Base-by-base conservation (phyloP, 1,139 yeast genomes). In the Saccharomyces uvarum region DNA sequence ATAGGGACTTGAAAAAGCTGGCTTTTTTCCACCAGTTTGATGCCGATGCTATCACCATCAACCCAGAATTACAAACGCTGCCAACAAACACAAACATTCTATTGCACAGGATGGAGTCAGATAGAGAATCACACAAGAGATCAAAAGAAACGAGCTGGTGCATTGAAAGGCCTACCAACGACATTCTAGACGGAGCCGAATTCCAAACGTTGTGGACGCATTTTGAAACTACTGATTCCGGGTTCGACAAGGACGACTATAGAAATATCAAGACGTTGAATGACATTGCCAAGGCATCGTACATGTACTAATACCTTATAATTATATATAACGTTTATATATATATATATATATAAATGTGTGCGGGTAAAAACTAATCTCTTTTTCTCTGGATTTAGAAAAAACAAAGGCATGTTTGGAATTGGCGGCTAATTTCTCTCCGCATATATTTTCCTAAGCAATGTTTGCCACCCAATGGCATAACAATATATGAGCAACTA, bases 111-210 rank as follows among this genome's bases (percentile, higher is more conserved):
- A 70, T 69, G 65, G 71, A 68, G 49, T 61, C 58, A 51, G 70
- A 69, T 33, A 61, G 71, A n/a, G 71, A 67, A 49, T 63, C 66
- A 48, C 70, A 68, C 52, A 68, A 67, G 53, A 62, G 68, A 50
- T 61, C 66, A 19, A 70, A 70, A 53, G 73, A 70, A 48, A 67
- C 67, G 47, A 61, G 59, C 14, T 69, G 69, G 67, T 61, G 65
- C 28, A 63, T 64, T 13, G 65, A 60, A 48, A 60, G 63, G 48
- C 53, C 51, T 26, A 44, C 51, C 14, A 58, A 54, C 52, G 54
- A 49, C 28, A 59, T 67, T 50, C 53, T 64, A 28, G 64, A 59
- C 47, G 53, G 54, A 14, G 51, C 53, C 6, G 70, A 66, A 54
- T 66, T 66, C 42, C 55, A 62, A 8, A 48, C 38, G 1, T 42